These are phyloP conservation scores for Obelidium mucronatum DNA, from an alignment of 192 early-diverging fungal genomes.

Conservation along the genomic window DNA sequence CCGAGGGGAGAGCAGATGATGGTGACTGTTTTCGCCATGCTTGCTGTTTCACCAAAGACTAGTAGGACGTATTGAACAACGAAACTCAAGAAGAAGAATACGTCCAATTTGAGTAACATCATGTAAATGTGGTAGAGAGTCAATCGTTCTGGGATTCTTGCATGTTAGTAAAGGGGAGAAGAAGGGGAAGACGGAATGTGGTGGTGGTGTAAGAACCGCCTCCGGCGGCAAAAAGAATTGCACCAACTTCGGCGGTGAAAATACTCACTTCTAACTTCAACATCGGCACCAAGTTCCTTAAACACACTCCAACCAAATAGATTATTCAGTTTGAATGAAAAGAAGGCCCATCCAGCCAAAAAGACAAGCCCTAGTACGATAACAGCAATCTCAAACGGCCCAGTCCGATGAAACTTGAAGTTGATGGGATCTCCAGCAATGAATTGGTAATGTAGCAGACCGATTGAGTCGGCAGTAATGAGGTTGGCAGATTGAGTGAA, in stretches of 20 bases:
- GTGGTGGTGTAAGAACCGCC: not conserved
- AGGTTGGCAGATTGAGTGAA: conserved; percentile 48
- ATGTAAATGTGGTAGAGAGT: conserved; percentile 80
- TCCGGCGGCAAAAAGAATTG: not conserved
- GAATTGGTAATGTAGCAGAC: not conserved
- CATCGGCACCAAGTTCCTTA: conserved; percentile 66
- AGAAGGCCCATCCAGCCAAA: conserved; percentile 49
- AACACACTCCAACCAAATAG: conserved; percentile 67
- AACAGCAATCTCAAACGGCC: conserved; percentile 39
- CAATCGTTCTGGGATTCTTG: conserved; percentile 51
- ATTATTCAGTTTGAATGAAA: conserved; percentile 53
- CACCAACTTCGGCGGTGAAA: not conserved
- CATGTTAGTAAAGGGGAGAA: not conserved
- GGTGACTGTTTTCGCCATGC: conserved; percentile 15
- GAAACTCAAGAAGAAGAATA: conserved; percentile 84
- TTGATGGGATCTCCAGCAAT: not conserved
- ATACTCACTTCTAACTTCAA: conserved; percentile 55
- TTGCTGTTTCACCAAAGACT: conserved; percentile 49
- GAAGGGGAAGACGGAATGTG: not conserved
- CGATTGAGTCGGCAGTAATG: conserved; percentile 16
- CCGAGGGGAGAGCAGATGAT: conserved; percentile 57
- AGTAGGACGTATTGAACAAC: conserved; percentile 73
- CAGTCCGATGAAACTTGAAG: conserved; percentile 42
- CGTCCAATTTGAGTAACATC: conserved; percentile 79
- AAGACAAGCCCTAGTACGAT: conserved; percentile 47